phyloP scores from a whole-genome alignment of 2,329 filamentous ascomycete species.

The Trichoderma aggressivum region DNA sequence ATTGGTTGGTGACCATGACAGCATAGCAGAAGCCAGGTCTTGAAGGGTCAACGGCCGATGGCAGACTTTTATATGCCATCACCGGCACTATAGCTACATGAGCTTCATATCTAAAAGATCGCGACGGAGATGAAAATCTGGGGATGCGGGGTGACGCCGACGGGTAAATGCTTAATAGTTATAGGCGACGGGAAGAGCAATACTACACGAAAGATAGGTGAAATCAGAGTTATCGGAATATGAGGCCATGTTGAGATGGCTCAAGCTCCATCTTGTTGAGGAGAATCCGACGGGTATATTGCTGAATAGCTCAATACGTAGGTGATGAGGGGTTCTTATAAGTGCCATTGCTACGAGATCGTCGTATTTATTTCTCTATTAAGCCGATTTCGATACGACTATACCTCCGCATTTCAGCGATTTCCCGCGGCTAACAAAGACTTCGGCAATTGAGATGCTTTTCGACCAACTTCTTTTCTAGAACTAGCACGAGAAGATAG shows the following conservation, averaged over 20 bases:
- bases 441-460: not conserved
- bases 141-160: slow-evolving; percentile 4
- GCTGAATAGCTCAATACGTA: not conserved
- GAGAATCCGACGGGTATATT: slow-evolving; percentile 10
- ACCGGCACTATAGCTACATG: not conserved
- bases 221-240: not conserved
- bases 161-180: not conserved
- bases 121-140: not conserved
- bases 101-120: not conserved
- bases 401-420: not conserved
- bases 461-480: not conserved
- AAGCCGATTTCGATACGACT: not conserved
- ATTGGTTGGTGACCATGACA: not conserved
- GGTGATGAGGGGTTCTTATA: not conserved
- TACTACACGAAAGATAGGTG: not conserved
- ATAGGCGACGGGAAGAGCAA: not conserved
- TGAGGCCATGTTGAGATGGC: not conserved
- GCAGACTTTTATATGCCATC: not conserved
- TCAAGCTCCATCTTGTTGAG: not conserved
- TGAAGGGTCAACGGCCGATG: not conserved
- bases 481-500: not conserved
- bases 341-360: not conserved
- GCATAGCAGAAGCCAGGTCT: not conserved
- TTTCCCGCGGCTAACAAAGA: not conserved
- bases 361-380: not conserved